Evolutionary conservation across 257 asterid species (phyloP).

Genomic region (Nicotiana paniculata): DNA sequence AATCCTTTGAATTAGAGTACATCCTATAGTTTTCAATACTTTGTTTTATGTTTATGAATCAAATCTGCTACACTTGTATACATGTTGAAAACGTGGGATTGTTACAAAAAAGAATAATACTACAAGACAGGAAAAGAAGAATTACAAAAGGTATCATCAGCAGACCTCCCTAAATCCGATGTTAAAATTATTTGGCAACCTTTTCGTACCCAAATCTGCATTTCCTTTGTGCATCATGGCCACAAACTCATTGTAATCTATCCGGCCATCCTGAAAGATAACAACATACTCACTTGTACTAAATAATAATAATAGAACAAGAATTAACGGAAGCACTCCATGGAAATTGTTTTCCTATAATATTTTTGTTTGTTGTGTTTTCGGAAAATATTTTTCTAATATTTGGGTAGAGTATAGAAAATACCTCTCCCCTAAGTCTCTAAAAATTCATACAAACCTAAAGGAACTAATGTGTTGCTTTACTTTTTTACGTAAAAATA

Average conservation of each 20-base stretch:
- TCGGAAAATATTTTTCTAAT: too few relatives aligned
- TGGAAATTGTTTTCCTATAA: too few relatives aligned
- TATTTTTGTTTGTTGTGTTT: too few relatives aligned
- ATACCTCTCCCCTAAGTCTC: too few relatives aligned
- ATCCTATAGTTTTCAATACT: neutral
- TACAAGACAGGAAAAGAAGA: neutral
- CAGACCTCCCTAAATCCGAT: slow-evolving; percentile 19
- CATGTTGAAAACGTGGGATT: neutral
- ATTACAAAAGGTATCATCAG: neutral
- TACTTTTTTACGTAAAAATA: too few relatives aligned
- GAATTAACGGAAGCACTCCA: neutral
- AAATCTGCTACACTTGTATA: neutral
- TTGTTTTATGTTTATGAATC: too few relatives aligned
- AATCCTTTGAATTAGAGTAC: neutral
- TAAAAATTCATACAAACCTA: too few relatives aligned
- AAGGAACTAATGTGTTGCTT: too few relatives aligned
- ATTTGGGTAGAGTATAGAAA: too few relatives aligned
- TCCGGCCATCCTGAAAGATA: slow-evolving; percentile 36
- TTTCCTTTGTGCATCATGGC: slow-evolving; percentile 49
- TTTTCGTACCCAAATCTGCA: slow-evolving; percentile 32
- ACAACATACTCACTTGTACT: too few relatives aligned
- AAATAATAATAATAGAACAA: neutral
- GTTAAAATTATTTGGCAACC: slow-evolving; percentile 9
- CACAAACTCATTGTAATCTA: slow-evolving; percentile 47
- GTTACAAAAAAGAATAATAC: neutral